Base-by-base conservation (phyloP, 2,329 filamentous ascomycete species). In the Ophiostoma triangulosporum region DNA sequence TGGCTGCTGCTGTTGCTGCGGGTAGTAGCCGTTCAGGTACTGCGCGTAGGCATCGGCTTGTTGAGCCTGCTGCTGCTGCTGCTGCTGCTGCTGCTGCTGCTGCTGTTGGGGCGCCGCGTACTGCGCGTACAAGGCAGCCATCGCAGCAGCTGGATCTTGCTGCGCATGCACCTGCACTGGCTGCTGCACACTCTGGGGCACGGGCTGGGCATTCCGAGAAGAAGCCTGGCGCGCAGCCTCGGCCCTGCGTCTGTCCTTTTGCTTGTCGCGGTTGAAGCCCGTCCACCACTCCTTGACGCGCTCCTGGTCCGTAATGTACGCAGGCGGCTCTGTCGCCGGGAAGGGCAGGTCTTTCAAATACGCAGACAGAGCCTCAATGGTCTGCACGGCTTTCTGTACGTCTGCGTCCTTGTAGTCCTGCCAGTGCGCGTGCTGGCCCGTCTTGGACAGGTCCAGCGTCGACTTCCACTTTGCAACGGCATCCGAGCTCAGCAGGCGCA, bases 261-360 rank as follows among this genome's bases (percentile, higher is more conserved):
- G 58, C 33, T 65, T 64, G 48, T 70, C 67, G 43, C 63, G 63
- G 33, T 65, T 62, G 57, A 71, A 73, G 0, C 74, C 75, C 11
- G 70, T 63, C 66, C 72, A 73, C 77, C 77, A 81, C 57, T 77
- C 71, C 9, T 71, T 70, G 0, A 73, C 66, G 56, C 70, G 70
- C 31, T 72, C 71, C 3, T 70, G 63, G 31, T 74, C 68, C 22
- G 64, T 65, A 58, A 80, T 69, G 70, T 76, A 78, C 17, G 71
- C 69, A 1, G 78, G 76, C 3, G 78, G 74, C 43, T 74, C 69
- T 1, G 62, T 71, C 2, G 76, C 65, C 14, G 76, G 77, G 56
- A 69, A 76, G 6, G 74, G 68, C 56, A 73, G 71, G 52, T 67
- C 68, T 45, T 68, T 68, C 8, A 78, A 62, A 36, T 65, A 62